These are phyloP conservation scores for Pseudogymnoascus sp. DNA, from an alignment of 2,329 filamentous ascomycete species.

Conservation along the genomic window DNA sequence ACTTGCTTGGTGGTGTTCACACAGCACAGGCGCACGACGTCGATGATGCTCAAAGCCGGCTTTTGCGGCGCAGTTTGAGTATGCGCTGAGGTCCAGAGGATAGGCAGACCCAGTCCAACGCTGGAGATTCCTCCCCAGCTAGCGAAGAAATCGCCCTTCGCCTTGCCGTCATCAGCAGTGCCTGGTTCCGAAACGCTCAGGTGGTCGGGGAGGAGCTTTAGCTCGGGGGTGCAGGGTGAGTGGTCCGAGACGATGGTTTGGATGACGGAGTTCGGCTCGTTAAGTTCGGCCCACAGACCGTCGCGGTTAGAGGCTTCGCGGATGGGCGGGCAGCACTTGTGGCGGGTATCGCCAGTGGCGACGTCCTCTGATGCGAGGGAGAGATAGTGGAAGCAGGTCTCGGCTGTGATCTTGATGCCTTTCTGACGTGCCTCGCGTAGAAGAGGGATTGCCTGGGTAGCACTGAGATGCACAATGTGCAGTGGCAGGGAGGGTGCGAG, in stretches of 20 bases:
- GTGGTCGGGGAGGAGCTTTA: constrained; percentile 76
- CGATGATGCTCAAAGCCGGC: constrained; percentile 49
- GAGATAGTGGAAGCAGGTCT: constrained; percentile 71
- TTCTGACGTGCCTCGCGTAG: constrained; percentile 53
- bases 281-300: constrained; percentile 72
- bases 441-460: constrained; percentile 60
- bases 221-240: constrained; percentile 88
- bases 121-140: constrained; percentile 96
- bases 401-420: constrained; percentile 65
- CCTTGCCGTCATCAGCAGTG: constrained; percentile 31
- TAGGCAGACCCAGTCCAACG: constrained; percentile 85
- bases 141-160: constrained; percentile 79
- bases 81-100: constrained; percentile 57
- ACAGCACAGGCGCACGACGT: constrained; percentile 81
- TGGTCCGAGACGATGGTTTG: constrained; percentile 91
- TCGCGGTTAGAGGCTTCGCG: constrained; percentile 54
- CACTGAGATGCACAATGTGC: constrained; percentile 75
- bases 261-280: constrained; percentile 67
- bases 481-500: constrained; percentile 75
- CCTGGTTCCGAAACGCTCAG: constrained; percentile 25
- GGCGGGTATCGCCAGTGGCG: constrained; percentile 59
- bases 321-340: constrained; percentile 71
- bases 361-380: constrained; percentile 61
- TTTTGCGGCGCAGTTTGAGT: constrained; percentile 19
- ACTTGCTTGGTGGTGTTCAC: constrained; percentile 84